A percentile compares a stretch with the other conserved stretches of the same genome.
These are phyloP conservation scores for Laetiporus sulphureus DNA, from an alignment of 1,284 basidiomycete species.

Conservation along the genomic window DNA sequence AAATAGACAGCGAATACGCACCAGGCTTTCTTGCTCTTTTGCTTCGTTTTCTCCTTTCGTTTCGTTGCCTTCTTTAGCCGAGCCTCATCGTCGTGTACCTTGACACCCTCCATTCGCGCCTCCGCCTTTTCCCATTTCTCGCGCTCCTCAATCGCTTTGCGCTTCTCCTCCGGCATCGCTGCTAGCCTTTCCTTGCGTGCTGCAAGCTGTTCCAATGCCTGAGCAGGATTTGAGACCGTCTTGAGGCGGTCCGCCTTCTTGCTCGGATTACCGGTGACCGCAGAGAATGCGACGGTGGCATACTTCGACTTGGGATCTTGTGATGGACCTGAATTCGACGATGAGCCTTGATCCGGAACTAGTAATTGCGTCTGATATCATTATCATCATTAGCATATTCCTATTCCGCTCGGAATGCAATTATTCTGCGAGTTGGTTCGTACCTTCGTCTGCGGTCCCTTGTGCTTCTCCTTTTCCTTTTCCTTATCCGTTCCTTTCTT, in stretches of 20 bases:
- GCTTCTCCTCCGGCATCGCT: slow-evolving; percentile 70
- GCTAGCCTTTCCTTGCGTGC: slow-evolving; percentile 71
- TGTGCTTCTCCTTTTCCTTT: slow-evolving; percentile 35
- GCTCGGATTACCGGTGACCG: slow-evolving; percentile 41
- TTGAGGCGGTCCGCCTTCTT: slow-evolving; percentile 51
- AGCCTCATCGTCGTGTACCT: slow-evolving; percentile 78
- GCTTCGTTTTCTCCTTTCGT: slow-evolving; percentile 83
- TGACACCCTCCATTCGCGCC: slow-evolving; percentile 78
- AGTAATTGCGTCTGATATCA: slow-evolving; percentile 62
- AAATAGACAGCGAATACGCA: slow-evolving; percentile 32
- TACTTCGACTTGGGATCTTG: slow-evolving; percentile 35
- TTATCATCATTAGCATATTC: too few relatives aligned
- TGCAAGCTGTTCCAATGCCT: slow-evolving; percentile 76
- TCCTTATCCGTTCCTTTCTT: slow-evolving; percentile 43
- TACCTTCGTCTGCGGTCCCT: slow-evolving; percentile 49
- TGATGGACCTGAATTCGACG: slow-evolving; percentile 26
- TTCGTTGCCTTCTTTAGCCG: slow-evolving; percentile 87
- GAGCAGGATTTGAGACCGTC: slow-evolving; percentile 71
- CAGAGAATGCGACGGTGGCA: slow-evolving; percentile 68
- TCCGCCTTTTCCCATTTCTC: slow-evolving; percentile 86
- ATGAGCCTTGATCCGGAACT: slow-evolving; percentile 48
- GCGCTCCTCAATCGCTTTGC: slow-evolving; percentile 68
- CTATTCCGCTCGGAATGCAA: too few relatives aligned
- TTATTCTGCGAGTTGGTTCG: slow-evolving; percentile 13
- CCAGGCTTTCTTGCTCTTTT: slow-evolving; percentile 80